Conservation (phyloP, 768 basidiomycete genomes). For the Tricholoma sp. region DNA sequence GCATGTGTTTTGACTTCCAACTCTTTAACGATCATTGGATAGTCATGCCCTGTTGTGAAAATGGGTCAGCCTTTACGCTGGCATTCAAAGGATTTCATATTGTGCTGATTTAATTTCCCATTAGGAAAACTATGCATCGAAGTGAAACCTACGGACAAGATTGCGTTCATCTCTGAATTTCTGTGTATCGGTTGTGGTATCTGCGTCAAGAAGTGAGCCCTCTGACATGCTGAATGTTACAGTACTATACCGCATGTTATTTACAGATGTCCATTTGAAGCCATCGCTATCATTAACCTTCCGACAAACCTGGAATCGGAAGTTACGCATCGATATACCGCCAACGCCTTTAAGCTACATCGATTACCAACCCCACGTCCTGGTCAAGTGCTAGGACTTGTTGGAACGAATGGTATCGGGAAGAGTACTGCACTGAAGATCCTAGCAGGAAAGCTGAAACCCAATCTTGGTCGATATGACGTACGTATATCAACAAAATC, state of each 20-base stretch:
- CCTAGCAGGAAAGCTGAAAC: constrained; percentile 94
- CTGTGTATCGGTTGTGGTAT: constrained; percentile 99
- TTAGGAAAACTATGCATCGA: constrained; percentile 94
- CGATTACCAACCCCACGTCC: constrained; percentile 95
- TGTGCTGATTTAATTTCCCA: not conserved
- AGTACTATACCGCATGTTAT: not conserved
- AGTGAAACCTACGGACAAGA: constrained; percentile 93
- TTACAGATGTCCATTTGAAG: constrained; percentile 94
- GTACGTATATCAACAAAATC: constrained; percentile 35
- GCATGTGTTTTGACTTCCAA: constrained; percentile 3
- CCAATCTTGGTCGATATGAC: constrained; percentile 95
- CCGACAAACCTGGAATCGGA: constrained; percentile 95
- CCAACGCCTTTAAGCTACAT: constrained; percentile 98
- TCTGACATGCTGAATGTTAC: not conserved
- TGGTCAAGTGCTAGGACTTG: constrained; percentile 97
- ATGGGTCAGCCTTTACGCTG: constrained; percentile 14
- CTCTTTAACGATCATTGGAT: constrained; percentile 10
- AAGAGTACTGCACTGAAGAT: constrained; percentile 98
- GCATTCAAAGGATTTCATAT: not conserved
- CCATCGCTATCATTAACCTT: constrained; percentile 97
- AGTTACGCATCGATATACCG: constrained; percentile 97
- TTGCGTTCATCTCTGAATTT: constrained; percentile 98
- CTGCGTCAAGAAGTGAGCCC: constrained; percentile 93
- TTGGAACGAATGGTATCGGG: constrained; percentile 99
- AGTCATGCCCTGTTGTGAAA: constrained; percentile 24